phyloP scores from a whole-genome alignment of 1,139 yeast genomes.

The Pichia sp. region DNA sequence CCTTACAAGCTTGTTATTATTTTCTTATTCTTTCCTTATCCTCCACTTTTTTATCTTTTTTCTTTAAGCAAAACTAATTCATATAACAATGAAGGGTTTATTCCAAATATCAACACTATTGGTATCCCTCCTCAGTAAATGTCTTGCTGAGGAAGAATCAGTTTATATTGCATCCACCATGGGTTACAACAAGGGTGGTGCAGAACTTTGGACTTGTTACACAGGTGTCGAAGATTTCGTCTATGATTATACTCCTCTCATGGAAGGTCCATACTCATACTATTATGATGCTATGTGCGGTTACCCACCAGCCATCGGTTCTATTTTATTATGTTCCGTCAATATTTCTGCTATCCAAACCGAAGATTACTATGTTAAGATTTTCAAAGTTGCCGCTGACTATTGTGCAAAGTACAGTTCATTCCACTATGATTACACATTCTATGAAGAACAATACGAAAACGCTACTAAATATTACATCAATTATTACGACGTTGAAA shows the following conservation, averaged over 20 bases:
- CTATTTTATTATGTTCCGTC: slow-evolving; percentile 28
- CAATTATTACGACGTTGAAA: slow-evolving; percentile 10
- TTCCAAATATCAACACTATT: not conserved
- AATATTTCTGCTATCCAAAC: slow-evolving; percentile 17
- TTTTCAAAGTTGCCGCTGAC: slow-evolving; percentile 19
- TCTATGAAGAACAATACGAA: slow-evolving; percentile 23
- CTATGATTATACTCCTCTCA: slow-evolving; percentile 9
- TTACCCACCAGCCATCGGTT: slow-evolving; percentile 30
- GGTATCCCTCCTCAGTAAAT: not conserved
- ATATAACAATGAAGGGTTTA: not conserved
- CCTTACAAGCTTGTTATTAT: not conserved
- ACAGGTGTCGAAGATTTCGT: not conserved
- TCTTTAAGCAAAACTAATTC: too few relatives aligned
- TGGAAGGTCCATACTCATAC: slow-evolving; percentile 5
- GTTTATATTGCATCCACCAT: not conserved
- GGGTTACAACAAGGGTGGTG: not conserved
- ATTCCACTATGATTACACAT: slow-evolving; percentile 16
- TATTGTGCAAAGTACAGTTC: slow-evolving; percentile 21
- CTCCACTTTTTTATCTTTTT: too few relatives aligned
- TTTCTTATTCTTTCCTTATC: too few relatives aligned
- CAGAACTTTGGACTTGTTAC: slow-evolving; percentile 4
- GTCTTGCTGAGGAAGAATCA: not conserved
- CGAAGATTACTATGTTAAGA: slow-evolving; percentile 13
- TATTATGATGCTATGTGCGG: slow-evolving; percentile 22
- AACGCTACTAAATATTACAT: slow-evolving; percentile 28